Evolutionary conservation across 225 moss, liverwort and hornwort genomes (phyloP), one percentile per base, ranked within the genome.

Genomic region (Asterella californica): DNA sequence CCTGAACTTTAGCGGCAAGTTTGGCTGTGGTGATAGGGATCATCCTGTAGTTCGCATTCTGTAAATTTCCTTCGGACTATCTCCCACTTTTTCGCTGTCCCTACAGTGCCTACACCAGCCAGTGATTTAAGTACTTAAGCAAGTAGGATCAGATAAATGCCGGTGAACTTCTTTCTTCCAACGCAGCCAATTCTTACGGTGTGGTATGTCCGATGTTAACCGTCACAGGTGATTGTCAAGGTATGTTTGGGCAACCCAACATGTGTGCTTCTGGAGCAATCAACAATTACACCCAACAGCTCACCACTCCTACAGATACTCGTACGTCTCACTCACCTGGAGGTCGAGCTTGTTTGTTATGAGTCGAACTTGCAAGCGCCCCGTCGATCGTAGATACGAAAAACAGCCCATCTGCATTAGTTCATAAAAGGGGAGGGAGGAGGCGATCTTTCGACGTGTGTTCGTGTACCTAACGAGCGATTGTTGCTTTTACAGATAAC

Each of bases 161-260:
- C 30, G 29, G 30, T 11, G 64, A 64, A 64, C 14, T 29, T 61
- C 9, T 33, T 32, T 29, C 30, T 29, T 2, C 69, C 10, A n/a
- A n/a, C 69, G 7, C 36, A 12, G 69, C 5, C 38, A 70, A 4
- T 42, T 38, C 24, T 70, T 22, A 29, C 37, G 27, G 21, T n/a
- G 18, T 47, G n/a, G 22, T 47, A 4, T 27, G 11, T 21, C 22
- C 38, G 15, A 3, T 70, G 55, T 61, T 57, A 34, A 11, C 18
- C 54, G 24, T 75, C 66, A 36, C 87, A 99, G 97, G 94, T 30
- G 97, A 99, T 87, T 99, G 97, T 83, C 89, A 89, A 27, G 89
- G 93, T 74, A 79, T 87, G 27, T 79, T 84, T 38, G 97, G 91
- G 30, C 75, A 86, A 57, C 89, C 84, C 45, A 85, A 94, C 70